Evolutionary conservation across 805 yeast species (phyloP).

Genomic region (Alloascoidea hylecoeti): DNA sequence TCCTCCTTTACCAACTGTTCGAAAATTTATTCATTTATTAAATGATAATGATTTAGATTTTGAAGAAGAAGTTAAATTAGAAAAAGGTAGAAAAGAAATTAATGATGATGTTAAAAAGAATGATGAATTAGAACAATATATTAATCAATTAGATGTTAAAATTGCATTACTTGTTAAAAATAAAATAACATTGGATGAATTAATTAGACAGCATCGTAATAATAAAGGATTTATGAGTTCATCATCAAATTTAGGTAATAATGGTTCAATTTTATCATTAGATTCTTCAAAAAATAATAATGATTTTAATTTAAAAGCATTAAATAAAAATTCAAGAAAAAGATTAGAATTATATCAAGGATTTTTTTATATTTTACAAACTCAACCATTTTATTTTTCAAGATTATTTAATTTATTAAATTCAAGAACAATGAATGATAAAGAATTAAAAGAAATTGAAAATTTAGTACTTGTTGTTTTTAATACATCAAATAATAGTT

Average conservation of each 20-base stretch:
- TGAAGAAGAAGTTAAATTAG: constrained; percentile 59
- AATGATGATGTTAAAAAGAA: constrained; percentile 56
- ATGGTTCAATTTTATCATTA: background rate
- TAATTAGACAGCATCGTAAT: constrained; percentile 26
- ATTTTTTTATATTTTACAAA: constrained; percentile 69
- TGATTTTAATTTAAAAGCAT: constrained; percentile 21
- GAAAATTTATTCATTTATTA: constrained; percentile 61
- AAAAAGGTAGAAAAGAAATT: constrained; percentile 52
- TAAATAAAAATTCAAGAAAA: constrained; percentile 22
- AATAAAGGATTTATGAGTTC: constrained; percentile 8
- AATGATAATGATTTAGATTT: constrained; percentile 63
- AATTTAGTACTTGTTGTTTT: constrained; percentile 17
- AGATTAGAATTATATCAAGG: constrained; percentile 62
- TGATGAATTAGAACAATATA: constrained; percentile 57
- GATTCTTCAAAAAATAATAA: background rate
- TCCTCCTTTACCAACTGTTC: constrained; percentile 68
- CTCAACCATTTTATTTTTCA: constrained; percentile 63
- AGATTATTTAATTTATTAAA: constrained; percentile 28
- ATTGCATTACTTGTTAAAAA: constrained; percentile 66
- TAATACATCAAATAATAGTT: constrained; percentile 3
- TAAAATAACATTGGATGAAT: constrained; percentile 64
- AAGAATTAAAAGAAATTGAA: constrained; percentile 17
- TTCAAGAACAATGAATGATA: constrained; percentile 13
- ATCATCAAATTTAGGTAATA: too few relatives aligned
- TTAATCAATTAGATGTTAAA: constrained; percentile 68